Percentiles rank a stretch among this genome's conserved stretches.
Evolutionary conservation across 257 asterid genomes (phyloP).

Genomic region (Catharanthus roseus): DNA sequence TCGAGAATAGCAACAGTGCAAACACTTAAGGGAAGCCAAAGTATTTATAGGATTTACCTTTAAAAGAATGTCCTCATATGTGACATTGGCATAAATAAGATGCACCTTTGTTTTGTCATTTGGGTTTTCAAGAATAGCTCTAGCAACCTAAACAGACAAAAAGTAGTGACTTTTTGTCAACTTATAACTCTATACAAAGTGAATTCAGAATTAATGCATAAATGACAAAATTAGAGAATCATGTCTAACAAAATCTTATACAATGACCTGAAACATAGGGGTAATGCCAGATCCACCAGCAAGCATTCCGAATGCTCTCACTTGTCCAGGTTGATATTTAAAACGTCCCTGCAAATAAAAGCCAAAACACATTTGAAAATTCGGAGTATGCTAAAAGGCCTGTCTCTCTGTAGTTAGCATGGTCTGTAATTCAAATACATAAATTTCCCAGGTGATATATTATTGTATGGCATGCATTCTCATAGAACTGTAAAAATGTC

Average conservation of each 20-base stretch:
- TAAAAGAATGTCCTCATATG: constrained; percentile 76
- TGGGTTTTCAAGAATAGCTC: constrained; percentile 88
- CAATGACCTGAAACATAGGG: constrained; percentile 47
- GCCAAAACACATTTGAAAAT: neutral
- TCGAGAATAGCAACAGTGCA: neutral
- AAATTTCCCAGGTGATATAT: neutral
- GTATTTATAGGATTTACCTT: constrained; percentile 45
- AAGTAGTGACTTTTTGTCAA: neutral
- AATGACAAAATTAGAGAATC: neutral
- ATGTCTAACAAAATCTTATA: neutral
- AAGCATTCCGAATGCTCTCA: constrained; percentile 49
- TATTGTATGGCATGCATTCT: neutral
- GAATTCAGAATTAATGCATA: neutral
- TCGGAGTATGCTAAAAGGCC: neutral
- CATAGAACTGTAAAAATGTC: neutral
- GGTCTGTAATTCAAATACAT: neutral
- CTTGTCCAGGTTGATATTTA: constrained; percentile 40
- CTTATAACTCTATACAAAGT: neutral
- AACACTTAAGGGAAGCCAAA: neutral
- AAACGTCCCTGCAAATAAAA: constrained; percentile 36
- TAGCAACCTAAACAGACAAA: constrained; percentile 53
- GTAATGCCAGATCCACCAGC: constrained; percentile 56
- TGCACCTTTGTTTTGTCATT: constrained; percentile 69
- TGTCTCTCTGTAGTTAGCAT: neutral
- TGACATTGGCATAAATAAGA: constrained; percentile 85